phyloP scores from a whole-genome alignment of 2,329 filamentous ascomycete genomes.

The Pseudocercospora crystallina region DNA sequence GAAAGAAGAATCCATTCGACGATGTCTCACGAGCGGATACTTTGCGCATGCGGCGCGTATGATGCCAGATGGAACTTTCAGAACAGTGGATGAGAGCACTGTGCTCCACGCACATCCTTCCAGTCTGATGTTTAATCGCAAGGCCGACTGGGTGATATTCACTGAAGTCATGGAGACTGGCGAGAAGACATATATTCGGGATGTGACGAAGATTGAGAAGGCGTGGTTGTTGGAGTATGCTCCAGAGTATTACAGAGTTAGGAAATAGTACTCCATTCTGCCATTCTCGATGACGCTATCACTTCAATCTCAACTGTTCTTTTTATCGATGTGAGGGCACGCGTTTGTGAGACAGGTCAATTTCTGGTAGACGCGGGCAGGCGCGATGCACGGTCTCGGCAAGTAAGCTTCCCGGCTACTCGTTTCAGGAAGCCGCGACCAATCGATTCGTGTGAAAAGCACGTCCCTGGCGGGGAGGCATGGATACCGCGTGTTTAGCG shows the following conservation, averaged over 20 bases:
- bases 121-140: constrained; percentile 92
- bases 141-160: constrained; percentile 95
- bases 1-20: constrained; percentile 71
- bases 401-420: too few species aligned
- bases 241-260: constrained; percentile 73
- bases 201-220: constrained; percentile 92
- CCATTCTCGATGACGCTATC: too few species aligned
- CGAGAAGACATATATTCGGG: constrained; percentile 84
- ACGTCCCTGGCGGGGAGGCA: too few species aligned
- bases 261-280: constrained; percentile 5
- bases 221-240: constrained; percentile 89
- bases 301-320: too few species aligned
- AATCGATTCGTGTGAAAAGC: too few species aligned
- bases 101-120: constrained; percentile 85
- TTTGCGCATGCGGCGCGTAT: constrained; percentile 93
- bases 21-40: constrained; percentile 85
- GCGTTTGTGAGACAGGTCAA: too few species aligned
- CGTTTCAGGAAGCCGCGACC: too few species aligned
- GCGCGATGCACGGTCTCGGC: too few species aligned
- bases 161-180: constrained; percentile 89
- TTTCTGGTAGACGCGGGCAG: too few species aligned
- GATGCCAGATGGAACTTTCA: constrained; percentile 89
- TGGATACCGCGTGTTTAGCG: too few species aligned
- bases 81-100: constrained; percentile 76
- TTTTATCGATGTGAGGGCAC: too few species aligned